Conservation (phyloP, 169 alveolate species). For the Plasmodium sp. region DNA sequence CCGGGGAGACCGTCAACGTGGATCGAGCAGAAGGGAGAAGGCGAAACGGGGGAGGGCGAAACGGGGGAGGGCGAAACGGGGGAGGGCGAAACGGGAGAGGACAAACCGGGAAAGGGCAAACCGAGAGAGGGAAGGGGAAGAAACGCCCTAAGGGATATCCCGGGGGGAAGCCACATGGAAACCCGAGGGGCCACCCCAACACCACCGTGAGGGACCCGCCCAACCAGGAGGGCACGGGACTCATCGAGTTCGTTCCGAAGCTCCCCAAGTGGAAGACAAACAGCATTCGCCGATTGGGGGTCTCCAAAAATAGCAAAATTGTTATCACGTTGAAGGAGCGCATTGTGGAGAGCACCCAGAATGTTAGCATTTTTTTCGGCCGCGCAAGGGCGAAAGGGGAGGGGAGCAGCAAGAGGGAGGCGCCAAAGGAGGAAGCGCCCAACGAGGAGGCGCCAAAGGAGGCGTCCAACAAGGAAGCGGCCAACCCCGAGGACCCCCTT, state of each 20-base stretch:
- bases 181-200: background rate
- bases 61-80: too few species aligned
- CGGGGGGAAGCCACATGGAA: background rate
- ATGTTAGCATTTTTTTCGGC: constrained; percentile 17
- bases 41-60: too few species aligned
- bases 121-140: background rate
- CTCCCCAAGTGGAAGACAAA: constrained; percentile 72
- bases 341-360: constrained; percentile 3
- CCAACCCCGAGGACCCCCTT: too few species aligned
- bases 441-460: background rate
- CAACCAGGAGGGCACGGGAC: constrained; percentile 1
- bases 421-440: background rate
- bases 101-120: too few species aligned
- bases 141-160: background rate
- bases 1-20: background rate
- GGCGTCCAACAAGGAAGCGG: background rate
- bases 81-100: too few species aligned
- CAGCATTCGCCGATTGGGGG: constrained; percentile 53
- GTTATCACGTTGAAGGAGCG: constrained; percentile 9
- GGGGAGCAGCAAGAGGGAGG: background rate
- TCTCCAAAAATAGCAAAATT: constrained; percentile 39
- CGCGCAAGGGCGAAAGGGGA: background rate
- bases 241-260: constrained; percentile 58
- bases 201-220: background rate
- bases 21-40: background rate